Evolutionary conservation across 164 flowering plant species (phyloP), one percentile per base, ranked within the genome.

Genomic region (Tetracentron sinense): DNA sequence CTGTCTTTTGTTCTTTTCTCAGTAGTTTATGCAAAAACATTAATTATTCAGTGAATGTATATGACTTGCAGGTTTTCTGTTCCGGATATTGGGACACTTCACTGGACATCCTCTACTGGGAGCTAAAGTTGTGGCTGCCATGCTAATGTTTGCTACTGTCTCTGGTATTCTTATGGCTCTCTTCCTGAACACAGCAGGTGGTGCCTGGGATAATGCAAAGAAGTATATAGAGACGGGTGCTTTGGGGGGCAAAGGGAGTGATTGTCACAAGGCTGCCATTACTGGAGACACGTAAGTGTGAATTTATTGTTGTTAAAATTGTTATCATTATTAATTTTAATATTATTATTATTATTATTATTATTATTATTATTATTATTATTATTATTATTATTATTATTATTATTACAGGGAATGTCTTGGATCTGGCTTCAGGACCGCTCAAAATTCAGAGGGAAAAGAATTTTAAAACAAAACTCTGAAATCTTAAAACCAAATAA

Each of bases 201-300:
- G 99, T 61, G 99, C 98, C 16, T 91, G 97, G 98, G 98, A 93
- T 75, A 93, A 93, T 71, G 98, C 98, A 29, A 93, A 93, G 84
- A 93, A 93, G 77, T 94, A 75, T 59, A 94, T 94, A 54, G 99
- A 94, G 70, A 94, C 96, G 1, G 99, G 99, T 8, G 96, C 90
- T 58, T 84, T 91, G 46, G 99, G 99, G 56, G 99, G 99, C 74
- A 94, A 94, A 76, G 99, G 99, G 31, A 91, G 99, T 58, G 99
- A 91, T 31, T 73, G 82, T 58, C 99, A 94, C 65, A 91, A 94
- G 77, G 99, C 99, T 22, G 97, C 99, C 46, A 58, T 91, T 58
- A 91, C 99, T 5, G 97, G 99, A 62, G 99, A 94, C 64, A 94
- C 99, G 99, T 94, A 83, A 86, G 98, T 83, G 30, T 26, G 21